Conservation (phyloP, 768 basidiomycete genomes). For the Hericium erinaceus region DNA sequence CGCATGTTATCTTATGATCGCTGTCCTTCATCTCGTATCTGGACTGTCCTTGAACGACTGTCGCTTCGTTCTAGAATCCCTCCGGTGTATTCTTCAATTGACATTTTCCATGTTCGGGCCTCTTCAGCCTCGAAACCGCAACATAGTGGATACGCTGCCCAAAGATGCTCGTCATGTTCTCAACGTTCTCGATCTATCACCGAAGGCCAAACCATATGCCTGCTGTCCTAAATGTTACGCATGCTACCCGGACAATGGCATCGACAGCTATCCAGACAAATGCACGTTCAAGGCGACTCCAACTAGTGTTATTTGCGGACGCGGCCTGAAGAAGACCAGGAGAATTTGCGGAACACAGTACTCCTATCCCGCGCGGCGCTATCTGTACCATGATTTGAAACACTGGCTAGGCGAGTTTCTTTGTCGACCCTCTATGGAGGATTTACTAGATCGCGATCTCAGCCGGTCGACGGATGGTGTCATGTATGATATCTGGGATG, state of each 20-base stretch:
- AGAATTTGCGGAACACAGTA: neutral
- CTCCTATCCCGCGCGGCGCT: neutral
- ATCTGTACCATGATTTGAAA: constrained; percentile 6
- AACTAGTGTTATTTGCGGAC: neutral
- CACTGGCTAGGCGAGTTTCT: constrained; percentile 1
- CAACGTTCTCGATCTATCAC: neutral
- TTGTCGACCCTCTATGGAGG: constrained; percentile 4
- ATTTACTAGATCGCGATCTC: neutral
- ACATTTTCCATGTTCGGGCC: neutral
- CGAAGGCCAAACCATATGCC: neutral
- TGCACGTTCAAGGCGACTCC: neutral
- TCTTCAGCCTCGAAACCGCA: neutral
- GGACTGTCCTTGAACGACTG: neutral
- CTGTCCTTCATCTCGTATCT: neutral
- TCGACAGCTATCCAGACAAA: neutral
- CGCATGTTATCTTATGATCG: neutral
- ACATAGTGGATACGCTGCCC: neutral
- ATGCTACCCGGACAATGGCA: constrained; percentile 1
- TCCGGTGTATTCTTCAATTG: neutral
- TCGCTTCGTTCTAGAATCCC: neutral
- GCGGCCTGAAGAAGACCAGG: neutral
- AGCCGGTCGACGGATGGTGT: neutral
- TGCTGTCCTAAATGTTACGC: constrained; percentile 5
- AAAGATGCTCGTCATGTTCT: neutral
- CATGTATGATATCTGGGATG: constrained; percentile 6